Conservation (phyloP, 1,284 basidiomycete species). For the Coniferiporia weirii region DNA sequence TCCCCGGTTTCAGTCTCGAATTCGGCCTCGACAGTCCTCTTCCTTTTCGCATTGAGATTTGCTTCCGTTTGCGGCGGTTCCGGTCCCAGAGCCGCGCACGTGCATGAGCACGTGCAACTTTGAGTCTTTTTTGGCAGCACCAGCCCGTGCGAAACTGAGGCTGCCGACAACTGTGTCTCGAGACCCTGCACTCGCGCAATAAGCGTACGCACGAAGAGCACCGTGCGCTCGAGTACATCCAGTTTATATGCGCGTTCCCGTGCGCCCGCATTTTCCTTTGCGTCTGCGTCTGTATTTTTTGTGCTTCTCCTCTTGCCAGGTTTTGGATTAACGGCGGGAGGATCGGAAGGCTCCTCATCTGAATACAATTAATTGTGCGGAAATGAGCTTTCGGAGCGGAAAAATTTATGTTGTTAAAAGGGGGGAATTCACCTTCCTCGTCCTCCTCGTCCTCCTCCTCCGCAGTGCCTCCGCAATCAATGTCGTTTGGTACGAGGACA, state of each 20-base stretch:
- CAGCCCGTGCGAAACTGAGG: too few species aligned
- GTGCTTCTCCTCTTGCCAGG: slow-evolving; percentile 11
- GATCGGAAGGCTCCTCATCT: background rate
- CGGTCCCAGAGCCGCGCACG: background rate
- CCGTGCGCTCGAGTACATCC: slow-evolving; percentile 70
- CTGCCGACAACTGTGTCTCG: background rate
- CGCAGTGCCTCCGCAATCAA: slow-evolving; percentile 26
- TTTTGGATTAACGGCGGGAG: background rate
- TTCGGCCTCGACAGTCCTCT: background rate
- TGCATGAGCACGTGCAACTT: background rate
- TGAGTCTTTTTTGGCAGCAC: background rate
- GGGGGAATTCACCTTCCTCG: background rate
- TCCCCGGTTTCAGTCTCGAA: background rate
- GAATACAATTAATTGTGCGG: background rate
- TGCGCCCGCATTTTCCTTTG: background rate
- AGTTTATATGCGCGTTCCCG: slow-evolving; percentile 51
- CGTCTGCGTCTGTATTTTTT: background rate
- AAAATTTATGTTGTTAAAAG: background rate
- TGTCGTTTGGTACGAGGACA: slow-evolving; percentile 55
- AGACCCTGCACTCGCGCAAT: slow-evolving; percentile 27
- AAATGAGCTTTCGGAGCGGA: background rate
- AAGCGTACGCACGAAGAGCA: slow-evolving; percentile 62
- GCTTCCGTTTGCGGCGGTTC: background rate
- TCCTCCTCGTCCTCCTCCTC: slow-evolving; percentile 21
- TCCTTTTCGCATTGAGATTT: background rate